phyloP scores from a whole-genome alignment of 805 yeast species.

The Saturnispora ahearnii region DNA sequence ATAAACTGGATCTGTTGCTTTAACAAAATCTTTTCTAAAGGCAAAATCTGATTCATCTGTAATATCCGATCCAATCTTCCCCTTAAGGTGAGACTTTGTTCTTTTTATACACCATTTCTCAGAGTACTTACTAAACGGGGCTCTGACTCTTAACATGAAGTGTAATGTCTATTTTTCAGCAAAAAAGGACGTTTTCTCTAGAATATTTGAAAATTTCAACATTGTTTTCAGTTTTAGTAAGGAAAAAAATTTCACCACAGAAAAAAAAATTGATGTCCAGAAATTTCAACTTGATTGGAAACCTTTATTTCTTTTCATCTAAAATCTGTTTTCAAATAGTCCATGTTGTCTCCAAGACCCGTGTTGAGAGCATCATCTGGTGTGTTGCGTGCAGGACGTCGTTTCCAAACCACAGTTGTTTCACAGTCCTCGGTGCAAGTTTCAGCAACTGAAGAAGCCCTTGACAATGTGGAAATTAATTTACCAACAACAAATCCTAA shows the following conservation, averaged over 20 bases:
- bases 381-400: not conserved
- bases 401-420: constrained; percentile 1
- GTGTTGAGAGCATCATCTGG: not conserved
- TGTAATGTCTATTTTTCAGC: not conserved
- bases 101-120: not conserved
- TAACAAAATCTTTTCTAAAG: constrained; percentile 20
- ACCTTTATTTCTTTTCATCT: too few relatives aligned
- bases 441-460: not conserved
- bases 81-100: not conserved
- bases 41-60: constrained; percentile 28
- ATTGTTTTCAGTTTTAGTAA: not conserved
- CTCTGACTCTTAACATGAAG: not conserved
- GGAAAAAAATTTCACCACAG: not conserved
- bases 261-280: not conserved
- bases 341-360: not conserved
- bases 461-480: not conserved
- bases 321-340: not conserved
- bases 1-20: constrained; percentile 3
- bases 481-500: constrained; percentile 5
- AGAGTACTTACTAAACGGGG: not conserved
- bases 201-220: not conserved
- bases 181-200: not conserved
- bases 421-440: not conserved
- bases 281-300: not conserved
- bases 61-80: constrained; percentile 7